Evolutionary conservation across 2,329 filamentous ascomycete species (phyloP).

Genomic region (Xylariaceae sp.): DNA sequence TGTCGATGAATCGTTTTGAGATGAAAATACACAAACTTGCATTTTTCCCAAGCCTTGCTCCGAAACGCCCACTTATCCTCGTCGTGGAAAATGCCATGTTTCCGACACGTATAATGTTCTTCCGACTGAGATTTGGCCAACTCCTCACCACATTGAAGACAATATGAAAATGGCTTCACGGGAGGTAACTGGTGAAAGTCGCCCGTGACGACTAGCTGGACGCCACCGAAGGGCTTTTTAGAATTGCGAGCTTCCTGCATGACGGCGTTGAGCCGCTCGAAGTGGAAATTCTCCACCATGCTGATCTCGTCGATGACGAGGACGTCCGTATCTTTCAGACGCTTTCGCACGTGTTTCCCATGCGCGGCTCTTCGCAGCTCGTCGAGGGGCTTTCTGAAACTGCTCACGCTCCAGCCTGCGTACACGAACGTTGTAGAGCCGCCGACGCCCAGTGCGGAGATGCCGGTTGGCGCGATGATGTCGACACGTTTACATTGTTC

Average conservation of each 20-base stretch:
- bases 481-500: slow-evolving; percentile 37
- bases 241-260: slow-evolving; percentile 37
- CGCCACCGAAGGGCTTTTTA: slow-evolving; percentile 37
- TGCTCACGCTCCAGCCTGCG: slow-evolving; percentile 49
- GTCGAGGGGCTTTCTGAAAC: slow-evolving; percentile 39
- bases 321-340: slow-evolving; percentile 44
- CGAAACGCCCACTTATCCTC: slow-evolving; percentile 57
- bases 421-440: slow-evolving; percentile 54
- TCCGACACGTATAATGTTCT: slow-evolving; percentile 30
- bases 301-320: slow-evolving; percentile 62
- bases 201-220: slow-evolving; percentile 52
- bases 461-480: slow-evolving; percentile 56
- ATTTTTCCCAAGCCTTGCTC: slow-evolving; percentile 49
- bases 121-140: slow-evolving; percentile 17
- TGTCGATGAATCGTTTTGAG: slow-evolving; percentile 55
- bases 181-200: slow-evolving; percentile 59
- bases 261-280: slow-evolving; percentile 46
- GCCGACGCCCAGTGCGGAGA: slow-evolving; percentile 51
- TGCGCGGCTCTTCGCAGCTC: slow-evolving; percentile 31
- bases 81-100: slow-evolving; percentile 38
- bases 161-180: slow-evolving; percentile 51
- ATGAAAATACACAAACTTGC: slow-evolving; percentile 48
- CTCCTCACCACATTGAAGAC: slow-evolving; percentile 42
- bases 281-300: slow-evolving; percentile 55
- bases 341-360: slow-evolving; percentile 31